Evolutionary conservation across 2,329 filamentous ascomycete species (phyloP).

Genomic region (Paecilomyces formosus): DNA sequence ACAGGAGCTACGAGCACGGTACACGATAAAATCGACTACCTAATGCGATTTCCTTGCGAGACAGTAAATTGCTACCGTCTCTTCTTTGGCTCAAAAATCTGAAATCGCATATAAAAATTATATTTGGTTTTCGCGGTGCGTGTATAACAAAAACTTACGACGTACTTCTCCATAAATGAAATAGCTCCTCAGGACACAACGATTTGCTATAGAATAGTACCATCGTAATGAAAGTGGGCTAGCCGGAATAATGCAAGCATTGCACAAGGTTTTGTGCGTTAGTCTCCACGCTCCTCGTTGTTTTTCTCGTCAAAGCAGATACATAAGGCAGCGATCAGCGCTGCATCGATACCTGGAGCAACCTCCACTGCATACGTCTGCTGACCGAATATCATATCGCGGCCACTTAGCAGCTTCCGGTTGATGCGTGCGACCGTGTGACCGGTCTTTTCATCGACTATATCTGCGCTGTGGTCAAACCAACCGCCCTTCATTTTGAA

Average conservation of each 20-base stretch:
- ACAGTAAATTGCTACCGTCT: neutral
- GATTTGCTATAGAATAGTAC: no score
- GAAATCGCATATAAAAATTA: no score
- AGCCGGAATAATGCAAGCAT: no score
- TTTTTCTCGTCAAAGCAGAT: slow-evolving; percentile 63
- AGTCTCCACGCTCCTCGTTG: slow-evolving; percentile 32
- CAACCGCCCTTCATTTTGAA: slow-evolving; percentile 56
- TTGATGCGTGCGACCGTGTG: slow-evolving; percentile 52
- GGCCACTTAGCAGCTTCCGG: slow-evolving; percentile 50
- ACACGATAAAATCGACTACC: neutral
- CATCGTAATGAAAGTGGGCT: no score
- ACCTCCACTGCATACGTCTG: slow-evolving; percentile 60
- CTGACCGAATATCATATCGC: slow-evolving; percentile 53
- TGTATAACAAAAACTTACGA: no score
- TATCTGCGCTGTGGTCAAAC: slow-evolving; percentile 51
- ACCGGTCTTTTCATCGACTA: slow-evolving; percentile 46
- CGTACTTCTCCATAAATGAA: no score
- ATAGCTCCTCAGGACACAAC: no score
- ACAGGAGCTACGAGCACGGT: neutral
- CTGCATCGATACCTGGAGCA: slow-evolving; percentile 59
- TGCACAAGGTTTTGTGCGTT: no score
- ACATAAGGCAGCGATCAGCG: slow-evolving; percentile 58
- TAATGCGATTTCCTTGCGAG: neutral
- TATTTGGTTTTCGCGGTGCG: no score
- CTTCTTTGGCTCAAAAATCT: no score